Evolutionary conservation across 176 grass and related monocot species (phyloP), one percentile per base, ranked within the genome.

Genomic region (Cymbopogon citratus): DNA sequence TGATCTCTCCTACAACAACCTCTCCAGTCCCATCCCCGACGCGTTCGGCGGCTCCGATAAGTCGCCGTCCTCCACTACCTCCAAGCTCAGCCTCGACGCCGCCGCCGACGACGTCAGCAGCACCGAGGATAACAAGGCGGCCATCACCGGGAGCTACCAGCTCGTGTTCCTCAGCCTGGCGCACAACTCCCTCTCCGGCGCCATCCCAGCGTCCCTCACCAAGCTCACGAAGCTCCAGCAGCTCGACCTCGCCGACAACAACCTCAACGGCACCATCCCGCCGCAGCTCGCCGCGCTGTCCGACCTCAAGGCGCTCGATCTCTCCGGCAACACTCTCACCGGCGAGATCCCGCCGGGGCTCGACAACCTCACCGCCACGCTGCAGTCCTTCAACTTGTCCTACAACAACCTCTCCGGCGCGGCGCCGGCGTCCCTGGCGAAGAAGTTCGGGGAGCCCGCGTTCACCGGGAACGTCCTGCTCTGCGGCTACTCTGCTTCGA

Each of bases 391-490:
- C 73, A 80, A 91, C 77, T 86, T 97, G 3, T 97, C 93, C 0
- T 80, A 91, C 75, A 97, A 97, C 80, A 87, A 97, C 66, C 85
- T 97, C 51, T 93, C 89, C 38, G 92, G 92, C 56, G 35, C 65
- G 5, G 89, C 89, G 36, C 89, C 92, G 2, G n/a, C 66, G 54
- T 59, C 84, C 1, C 92, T 94, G 12, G 72, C 89, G 2, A 18
- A 63, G 15, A 92, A 87, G 77, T 94, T 94, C 51, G 88, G 86
- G 13, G 86, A 85, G 11, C 72, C 81, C 76, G 67, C 90, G 68
- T 94, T 94, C 70, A 44, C 61, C 15, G 84, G 92, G 14, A 94
- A 94, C 85, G 45, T 94, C 31, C 82, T 80, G 26, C 87, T 94
- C 76, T 94, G 92, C 43, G 92, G 90, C 28, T 94, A 90, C 81